Evolutionary conservation across 2,329 filamentous ascomycete species (phyloP), one percentile per base, ranked within the genome.

Genomic region (Exophiala xenobiotica): DNA sequence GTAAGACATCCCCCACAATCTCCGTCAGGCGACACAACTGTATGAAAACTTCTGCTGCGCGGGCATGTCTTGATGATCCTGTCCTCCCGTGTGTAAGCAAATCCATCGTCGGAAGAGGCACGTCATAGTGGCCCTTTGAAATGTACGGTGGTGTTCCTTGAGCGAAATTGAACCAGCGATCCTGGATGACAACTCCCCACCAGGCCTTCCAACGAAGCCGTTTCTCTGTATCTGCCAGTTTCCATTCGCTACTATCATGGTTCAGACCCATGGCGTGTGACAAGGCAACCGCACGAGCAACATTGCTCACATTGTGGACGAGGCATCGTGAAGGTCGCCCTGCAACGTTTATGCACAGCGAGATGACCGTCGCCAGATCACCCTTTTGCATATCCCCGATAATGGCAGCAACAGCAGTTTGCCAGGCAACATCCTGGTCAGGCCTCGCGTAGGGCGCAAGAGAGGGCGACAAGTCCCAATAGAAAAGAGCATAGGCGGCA

Each of bases 341-440:
- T 1, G 77, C 78, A 1, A 85, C 67, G 58, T 85, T 82, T 7
- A 85, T 70, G 6, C 84, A 64, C 4, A 80, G 75, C 2, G 80
- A 77, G 18, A 77, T 73, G 19, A 85, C 74, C 0, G 80, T 81
- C 1, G 80, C 79, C 37, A 84, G 68, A 1, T 81, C 78, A 0
- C 81, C 81, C 0, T 78, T 78, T 1, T 80, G 73, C 43, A 81
- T 75, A 51, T 85, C 81, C 4, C 48, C 46, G 56, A 82, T 80
- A 2, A 83, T 69, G 1, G 81, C 79, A 46, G 80, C 79, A 16
- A 77, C 79, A 5, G 80, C 80, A 51, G 82, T 73, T 51, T 85
- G 85, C 74, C 83, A 83, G 6, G 81, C 76, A 62, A 81, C 85
- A 38, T 80, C 75, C 33, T 74, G 71, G 60, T 85, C 81, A 0